Evolutionary conservation across 176 grass and related monocot species (phyloP).

Genomic region (Microstegium vimineum): DNA sequence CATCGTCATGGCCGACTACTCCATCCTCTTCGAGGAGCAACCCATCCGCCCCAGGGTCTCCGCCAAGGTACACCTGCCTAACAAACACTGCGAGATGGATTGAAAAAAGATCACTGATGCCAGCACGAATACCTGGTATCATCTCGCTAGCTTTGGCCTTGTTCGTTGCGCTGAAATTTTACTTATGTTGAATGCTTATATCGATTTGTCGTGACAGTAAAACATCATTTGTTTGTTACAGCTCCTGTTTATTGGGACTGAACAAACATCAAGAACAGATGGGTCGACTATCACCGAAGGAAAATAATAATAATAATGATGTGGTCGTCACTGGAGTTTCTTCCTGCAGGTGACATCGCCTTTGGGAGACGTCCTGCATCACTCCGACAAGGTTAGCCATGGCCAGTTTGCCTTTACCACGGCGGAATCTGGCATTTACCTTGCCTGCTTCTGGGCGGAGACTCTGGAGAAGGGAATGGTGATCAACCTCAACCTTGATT

Average conservation of each 20-base stretch:
- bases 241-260: too few species aligned
- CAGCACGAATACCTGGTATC: background rate
- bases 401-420: conserved; percentile 60
- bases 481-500: conserved; percentile 59
- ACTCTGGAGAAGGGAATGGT: conserved; percentile 12
- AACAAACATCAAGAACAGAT: background rate
- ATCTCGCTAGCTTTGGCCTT: too few species aligned
- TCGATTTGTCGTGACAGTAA: too few species aligned
- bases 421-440: conserved; percentile 44
- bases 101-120: background rate
- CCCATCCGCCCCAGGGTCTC: conserved; percentile 24
- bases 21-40: conserved; percentile 26
- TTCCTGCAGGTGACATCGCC: conserved; percentile 53
- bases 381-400: conserved; percentile 26
- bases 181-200: too few species aligned
- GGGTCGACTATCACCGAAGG: background rate
- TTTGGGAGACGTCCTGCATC: conserved; percentile 36
- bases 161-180: too few species aligned
- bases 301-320: background rate
- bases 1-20: conserved; percentile 43
- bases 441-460: conserved; percentile 53
- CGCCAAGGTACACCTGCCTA: conserved; percentile 29
- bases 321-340: background rate
- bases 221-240: too few species aligned
- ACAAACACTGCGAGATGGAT: background rate